Base-by-base conservation (phyloP, 2,329 filamentous ascomycete genomes). In the Rutstroemia sp. region DNA sequence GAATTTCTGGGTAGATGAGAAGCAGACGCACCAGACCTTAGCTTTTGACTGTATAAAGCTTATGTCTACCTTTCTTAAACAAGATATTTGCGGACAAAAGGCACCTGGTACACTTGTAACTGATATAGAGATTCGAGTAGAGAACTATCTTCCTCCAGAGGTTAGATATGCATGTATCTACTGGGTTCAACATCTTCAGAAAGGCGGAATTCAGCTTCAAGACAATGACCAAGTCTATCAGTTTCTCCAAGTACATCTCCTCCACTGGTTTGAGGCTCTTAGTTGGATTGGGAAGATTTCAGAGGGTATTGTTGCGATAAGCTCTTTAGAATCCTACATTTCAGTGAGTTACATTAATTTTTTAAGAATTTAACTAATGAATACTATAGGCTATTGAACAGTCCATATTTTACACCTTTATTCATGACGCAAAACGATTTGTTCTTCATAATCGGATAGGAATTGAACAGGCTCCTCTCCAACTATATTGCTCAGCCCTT, bases 171-270 rank as follows among this genome's bases (percentile, higher is more conserved):
- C 60, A 12, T 64, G 57, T 51, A 54, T 21, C 7, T 61, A 60
- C 38, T 64, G 58, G 59, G 42, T 59, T 12, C 36, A 62, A 2
- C 58, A 64, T 50, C 23, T 60, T 5, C 14, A 57, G 58, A 56
- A 64, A 34, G 68, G 67, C 60, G 59, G 57, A 49, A 38, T 7
- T 30, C 9, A 56, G 49, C 58, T 59, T 45, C 64, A 71, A 48
- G 58, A 51, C 58, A 64, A 71, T 60, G 63, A 66, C 47, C 19
- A 61, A 34, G 64, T 70, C 5, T 59, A 73, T 51, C 0, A 51
- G 0, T 77, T 77, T 58, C 61, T 77, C 4, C 57, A 64, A 16
- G 9, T 58, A 16, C 69, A 75, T 60, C 65, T 76, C 51, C 71
- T 30, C 9, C 9, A 30, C 9, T 30, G 9, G 9, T 2, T 30